Evolutionary conservation across 179 eudicot genomes (phyloP).

Genomic region (Sideroxylon spinosum): DNA sequence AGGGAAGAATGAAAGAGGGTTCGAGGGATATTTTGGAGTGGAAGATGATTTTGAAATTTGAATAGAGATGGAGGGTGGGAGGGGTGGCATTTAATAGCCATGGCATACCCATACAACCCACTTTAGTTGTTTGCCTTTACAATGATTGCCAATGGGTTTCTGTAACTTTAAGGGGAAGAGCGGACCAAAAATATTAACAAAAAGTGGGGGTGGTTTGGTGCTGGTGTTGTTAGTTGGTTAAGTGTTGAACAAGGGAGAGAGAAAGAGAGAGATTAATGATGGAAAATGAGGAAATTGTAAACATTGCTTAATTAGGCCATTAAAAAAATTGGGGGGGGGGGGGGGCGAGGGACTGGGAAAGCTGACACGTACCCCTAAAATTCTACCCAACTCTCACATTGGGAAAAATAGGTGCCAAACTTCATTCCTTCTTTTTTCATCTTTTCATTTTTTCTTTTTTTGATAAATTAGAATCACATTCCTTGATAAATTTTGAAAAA

Average conservation of each 20-base stretch:
- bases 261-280: constrained; percentile 11
- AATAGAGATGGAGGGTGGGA: constrained; percentile 22
- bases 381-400: too few species aligned
- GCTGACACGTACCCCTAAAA: too few species aligned
- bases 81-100: constrained; percentile 14
- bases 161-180: constrained; percentile 41
- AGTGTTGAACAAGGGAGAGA: constrained; percentile 34
- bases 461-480: too few species aligned
- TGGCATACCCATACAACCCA: constrained; percentile 13
- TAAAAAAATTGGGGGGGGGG: too few species aligned
- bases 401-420: too few species aligned
- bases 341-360: too few species aligned
- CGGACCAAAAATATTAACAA: constrained; percentile 13
- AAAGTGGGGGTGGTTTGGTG: constrained; percentile 23
- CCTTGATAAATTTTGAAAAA: too few species aligned
- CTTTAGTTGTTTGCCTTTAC: constrained; percentile 16
- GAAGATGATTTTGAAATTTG: constrained; percentile 19
- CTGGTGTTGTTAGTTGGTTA: constrained; percentile 32
- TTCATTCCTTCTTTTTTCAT: too few species aligned
- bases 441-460: too few species aligned
- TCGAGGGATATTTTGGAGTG: constrained; percentile 1
- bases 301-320: constrained; percentile 23
- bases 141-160: constrained; percentile 33
- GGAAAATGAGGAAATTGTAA: background rate
- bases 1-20: constrained; percentile 11